A percentile compares a stretch with the other conserved stretches of the same genome.
Conservation (phyloP, 73 alveolate species). For the Diophrys appendiculata region DNA sequence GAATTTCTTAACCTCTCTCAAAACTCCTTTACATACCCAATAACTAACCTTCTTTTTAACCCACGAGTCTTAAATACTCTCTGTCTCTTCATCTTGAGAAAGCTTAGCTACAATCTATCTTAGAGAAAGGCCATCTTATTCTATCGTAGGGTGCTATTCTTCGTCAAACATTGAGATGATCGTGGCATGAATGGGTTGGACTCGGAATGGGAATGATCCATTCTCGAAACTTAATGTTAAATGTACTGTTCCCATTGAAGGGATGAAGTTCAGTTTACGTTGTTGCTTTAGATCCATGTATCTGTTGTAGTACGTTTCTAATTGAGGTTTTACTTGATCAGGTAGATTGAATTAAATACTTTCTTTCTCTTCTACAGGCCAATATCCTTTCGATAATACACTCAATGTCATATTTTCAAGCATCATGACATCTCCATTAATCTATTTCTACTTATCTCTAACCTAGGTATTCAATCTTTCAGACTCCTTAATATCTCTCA, state of each 20-base stretch:
- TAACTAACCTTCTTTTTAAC: slow-evolving; percentile 77
- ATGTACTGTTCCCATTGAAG: slow-evolving; percentile 74
- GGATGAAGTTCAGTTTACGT: slow-evolving; percentile 68
- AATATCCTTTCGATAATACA: slow-evolving; percentile 61
- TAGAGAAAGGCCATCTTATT: too few relatives aligned
- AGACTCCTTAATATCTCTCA: slow-evolving; percentile 84
- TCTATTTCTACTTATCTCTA: slow-evolving; percentile 14
- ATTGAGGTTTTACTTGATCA: slow-evolving; percentile 40
- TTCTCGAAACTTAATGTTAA: slow-evolving; percentile 69
- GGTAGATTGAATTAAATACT: slow-evolving; percentile 52
- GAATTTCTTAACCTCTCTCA: too few relatives aligned
- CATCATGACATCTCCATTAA: neutral
- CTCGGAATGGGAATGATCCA: slow-evolving; percentile 75
- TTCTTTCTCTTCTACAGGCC: slow-evolving; percentile 58
- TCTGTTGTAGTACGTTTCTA: slow-evolving; percentile 30
- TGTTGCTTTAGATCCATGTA: slow-evolving; percentile 57
- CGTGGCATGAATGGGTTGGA: slow-evolving; percentile 79
- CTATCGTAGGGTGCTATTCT: too few relatives aligned
- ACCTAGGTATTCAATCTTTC: slow-evolving; percentile 61
- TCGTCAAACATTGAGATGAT: slow-evolving; percentile 81
- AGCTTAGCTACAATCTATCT: too few relatives aligned
- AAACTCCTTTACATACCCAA: slow-evolving; percentile 86
- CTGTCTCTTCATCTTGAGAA: too few relatives aligned
- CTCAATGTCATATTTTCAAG: slow-evolving; percentile 20
- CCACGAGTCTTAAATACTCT: too few relatives aligned